These are phyloP conservation scores for Iris macrosiphon DNA, from an alignment of 106 monocot genomes.

Conservation along the genomic window DNA sequence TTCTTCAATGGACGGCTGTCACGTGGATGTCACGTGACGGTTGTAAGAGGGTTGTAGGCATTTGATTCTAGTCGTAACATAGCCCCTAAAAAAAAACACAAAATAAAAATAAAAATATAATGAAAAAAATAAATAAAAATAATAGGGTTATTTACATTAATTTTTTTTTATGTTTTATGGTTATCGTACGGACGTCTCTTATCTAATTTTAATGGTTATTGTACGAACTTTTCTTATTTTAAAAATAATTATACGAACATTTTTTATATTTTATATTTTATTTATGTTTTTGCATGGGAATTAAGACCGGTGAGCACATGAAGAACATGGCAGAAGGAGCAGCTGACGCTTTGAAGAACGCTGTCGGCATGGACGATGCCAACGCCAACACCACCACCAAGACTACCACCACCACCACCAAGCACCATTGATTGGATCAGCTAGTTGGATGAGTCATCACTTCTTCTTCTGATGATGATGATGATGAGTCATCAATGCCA, in stretches of 20 bases:
- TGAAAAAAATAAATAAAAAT: not conserved
- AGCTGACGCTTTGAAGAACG: slow-evolving; percentile 19
- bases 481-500: not conserved
- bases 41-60: too few species aligned
- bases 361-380: slow-evolving; percentile 3
- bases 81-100: too few species aligned
- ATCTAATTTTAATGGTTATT: too few species aligned
- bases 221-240: too few species aligned
- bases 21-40: too few species aligned
- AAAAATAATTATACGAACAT: too few species aligned
- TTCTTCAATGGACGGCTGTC: too few species aligned
- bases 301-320: slow-evolving; percentile 20
- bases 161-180: too few species aligned
- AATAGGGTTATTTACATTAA: too few species aligned
- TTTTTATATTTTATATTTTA: too few species aligned
- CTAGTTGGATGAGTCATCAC: slow-evolving; percentile 2
- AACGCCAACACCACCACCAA: not conserved
- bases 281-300: not conserved
- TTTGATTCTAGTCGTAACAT: too few species aligned
- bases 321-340: slow-evolving; percentile 21
- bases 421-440: not conserved
- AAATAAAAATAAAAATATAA: not conserved
- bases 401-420: not conserved
- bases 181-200: too few species aligned
- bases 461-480: not conserved